Evolutionary conservation across 192 early-diverging fungal genomes (phyloP).

Genomic region (Coemansia erecta): DNA sequence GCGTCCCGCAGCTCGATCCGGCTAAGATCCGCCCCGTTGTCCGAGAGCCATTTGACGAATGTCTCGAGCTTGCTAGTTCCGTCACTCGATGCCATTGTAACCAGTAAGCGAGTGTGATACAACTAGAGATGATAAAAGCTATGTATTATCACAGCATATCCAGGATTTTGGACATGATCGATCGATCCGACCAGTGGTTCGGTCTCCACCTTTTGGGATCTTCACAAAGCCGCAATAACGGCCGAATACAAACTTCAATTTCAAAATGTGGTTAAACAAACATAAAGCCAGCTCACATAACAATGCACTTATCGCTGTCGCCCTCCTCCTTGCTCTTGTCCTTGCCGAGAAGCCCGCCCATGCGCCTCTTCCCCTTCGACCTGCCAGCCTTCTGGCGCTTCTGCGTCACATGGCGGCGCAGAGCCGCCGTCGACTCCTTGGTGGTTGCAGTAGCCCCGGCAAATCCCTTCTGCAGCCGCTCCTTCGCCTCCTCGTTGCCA

Average conservation of each 20-base stretch:
- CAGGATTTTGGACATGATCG: not conserved
- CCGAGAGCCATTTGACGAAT: constrained; percentile 45
- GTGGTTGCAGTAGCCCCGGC: constrained; percentile 13
- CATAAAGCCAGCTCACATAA: constrained; percentile 25
- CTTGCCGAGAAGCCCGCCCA: constrained; percentile 19
- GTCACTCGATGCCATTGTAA: not conserved
- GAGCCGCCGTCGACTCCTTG: constrained; percentile 38
- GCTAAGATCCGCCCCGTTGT: constrained; percentile 40
- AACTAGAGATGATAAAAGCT: not conserved
- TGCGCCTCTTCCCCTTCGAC: constrained; percentile 29
- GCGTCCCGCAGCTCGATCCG: constrained; percentile 34
- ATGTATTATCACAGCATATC: no score
- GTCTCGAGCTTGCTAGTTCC: constrained; percentile 2
- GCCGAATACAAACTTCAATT: not conserved
- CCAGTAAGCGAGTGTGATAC: not conserved
- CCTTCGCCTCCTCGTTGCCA: constrained; percentile 52
- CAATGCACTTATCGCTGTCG: constrained; percentile 38
- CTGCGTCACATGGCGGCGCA: constrained; percentile 53
- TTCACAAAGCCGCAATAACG: no score
- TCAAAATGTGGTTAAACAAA: not conserved
- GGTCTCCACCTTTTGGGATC: no score
- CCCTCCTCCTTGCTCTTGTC: constrained; percentile 45
- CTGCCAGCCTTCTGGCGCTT: constrained; percentile 50
- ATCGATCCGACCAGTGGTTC: no score
- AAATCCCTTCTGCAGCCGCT: constrained; percentile 43